Percentiles rank a stretch among this genome's conserved stretches.
These are phyloP conservation scores for Micromonas commoda DNA, from an alignment of 139 green algal species.

Conservation along the genomic window DNA sequence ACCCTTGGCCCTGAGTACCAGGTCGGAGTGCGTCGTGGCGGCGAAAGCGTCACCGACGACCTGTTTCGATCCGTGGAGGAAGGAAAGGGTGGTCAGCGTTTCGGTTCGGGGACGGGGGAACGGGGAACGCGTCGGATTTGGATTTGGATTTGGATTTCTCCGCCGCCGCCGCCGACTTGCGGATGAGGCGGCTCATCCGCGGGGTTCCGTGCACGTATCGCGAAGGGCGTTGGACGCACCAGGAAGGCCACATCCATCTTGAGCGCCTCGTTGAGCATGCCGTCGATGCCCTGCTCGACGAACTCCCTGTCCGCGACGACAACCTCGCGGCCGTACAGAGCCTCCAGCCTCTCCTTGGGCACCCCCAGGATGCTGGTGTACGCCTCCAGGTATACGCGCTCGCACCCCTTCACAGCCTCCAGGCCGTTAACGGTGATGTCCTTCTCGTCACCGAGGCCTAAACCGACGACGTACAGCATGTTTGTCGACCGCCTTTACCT, in stretches of 20 bases:
- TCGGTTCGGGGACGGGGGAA: no score
- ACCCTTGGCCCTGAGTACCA: slow-evolving; percentile 74
- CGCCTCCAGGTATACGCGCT: slow-evolving; percentile 79
- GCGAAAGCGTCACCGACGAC: slow-evolving; percentile 97
- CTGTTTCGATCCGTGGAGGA: no score
- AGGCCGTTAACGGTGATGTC: slow-evolving; percentile 86
- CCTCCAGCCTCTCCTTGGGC: slow-evolving; percentile 75
- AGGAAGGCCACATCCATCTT: slow-evolving; percentile 85
- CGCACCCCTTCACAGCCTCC: slow-evolving; percentile 60
- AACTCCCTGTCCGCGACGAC: slow-evolving; percentile 85
- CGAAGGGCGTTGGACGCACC: no score
- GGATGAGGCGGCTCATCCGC: no score
- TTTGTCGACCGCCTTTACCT: no score
- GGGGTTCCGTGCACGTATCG: no score
- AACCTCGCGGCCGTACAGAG: slow-evolving; percentile 83
- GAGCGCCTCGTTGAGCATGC: slow-evolving; percentile 72
- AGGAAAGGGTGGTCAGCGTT: no score
- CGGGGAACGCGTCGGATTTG: no score
- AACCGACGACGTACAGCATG: slow-evolving; percentile 89
- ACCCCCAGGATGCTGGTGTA: slow-evolving; percentile 95
- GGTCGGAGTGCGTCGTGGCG: slow-evolving; percentile 92
- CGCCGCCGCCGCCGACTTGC: no score
- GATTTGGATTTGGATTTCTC: no score
- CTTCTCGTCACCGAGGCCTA: slow-evolving; percentile 86
- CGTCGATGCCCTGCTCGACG: slow-evolving; percentile 78